Evolutionary conservation across 2,329 filamentous ascomycete species (phyloP).

Genomic region (Aspergillus nomiae): DNA sequence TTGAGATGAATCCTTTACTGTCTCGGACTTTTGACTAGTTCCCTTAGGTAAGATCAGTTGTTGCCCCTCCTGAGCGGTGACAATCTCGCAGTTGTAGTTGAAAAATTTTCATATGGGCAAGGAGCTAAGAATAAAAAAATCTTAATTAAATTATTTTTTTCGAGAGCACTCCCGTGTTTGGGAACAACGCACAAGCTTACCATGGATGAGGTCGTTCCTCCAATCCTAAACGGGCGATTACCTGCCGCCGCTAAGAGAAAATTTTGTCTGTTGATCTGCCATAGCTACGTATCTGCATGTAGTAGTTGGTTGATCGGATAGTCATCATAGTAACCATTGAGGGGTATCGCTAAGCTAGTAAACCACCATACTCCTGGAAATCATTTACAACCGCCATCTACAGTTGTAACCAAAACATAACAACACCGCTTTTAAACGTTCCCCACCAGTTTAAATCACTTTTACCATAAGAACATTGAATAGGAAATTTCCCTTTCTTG

Average conservation of each 20-base stretch:
- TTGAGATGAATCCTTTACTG: neutral
- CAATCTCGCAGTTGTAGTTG: neutral
- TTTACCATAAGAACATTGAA: neutral
- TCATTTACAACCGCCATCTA: neutral
- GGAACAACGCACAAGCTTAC: constrained; percentile 16
- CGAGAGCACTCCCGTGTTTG: neutral
- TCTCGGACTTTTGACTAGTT: neutral
- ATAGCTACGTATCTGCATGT: constrained; percentile 7
- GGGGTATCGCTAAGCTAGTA: constrained; percentile 13
- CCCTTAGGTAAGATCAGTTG: neutral
- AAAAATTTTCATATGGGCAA: constrained; percentile 1
- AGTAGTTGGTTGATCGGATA: neutral
- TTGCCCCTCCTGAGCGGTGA: neutral
- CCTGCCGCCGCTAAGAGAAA: constrained; percentile 16
- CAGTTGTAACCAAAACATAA: neutral
- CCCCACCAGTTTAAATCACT: neutral
- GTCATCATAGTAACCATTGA: constrained; percentile 9
- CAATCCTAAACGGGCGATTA: constrained; percentile 18
- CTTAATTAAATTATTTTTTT: neutral
- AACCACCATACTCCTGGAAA: neutral
- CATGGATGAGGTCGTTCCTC: constrained; percentile 6
- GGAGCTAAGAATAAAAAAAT: neutral
- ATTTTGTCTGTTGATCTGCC: constrained; percentile 13
- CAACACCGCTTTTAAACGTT: neutral
- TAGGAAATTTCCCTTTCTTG: neutral